Conservation (phyloP, 768 basidiomycete species). For the Pisolithus tinctorius region DNA sequence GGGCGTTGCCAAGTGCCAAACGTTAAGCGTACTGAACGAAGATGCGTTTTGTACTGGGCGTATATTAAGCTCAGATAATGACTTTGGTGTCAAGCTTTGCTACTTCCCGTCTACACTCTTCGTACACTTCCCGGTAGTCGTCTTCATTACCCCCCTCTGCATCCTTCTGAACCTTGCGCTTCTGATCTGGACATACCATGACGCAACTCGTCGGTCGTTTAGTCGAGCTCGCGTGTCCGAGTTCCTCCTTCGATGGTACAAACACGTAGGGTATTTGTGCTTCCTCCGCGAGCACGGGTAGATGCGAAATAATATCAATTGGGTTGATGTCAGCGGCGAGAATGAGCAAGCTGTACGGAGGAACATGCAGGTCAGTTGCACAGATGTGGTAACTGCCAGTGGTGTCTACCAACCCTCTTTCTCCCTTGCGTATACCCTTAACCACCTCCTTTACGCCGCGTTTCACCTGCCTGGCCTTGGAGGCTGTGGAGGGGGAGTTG, state of each 20-base stretch:
- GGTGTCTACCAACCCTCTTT: conserved; percentile 70
- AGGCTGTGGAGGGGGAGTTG: conserved; percentile 44
- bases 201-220: conserved; percentile 99
- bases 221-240: conserved; percentile 91
- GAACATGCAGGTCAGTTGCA: conserved; percentile 2
- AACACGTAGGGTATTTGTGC: conserved; percentile 87
- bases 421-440: conserved; percentile 94
- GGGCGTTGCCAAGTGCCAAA: background rate
- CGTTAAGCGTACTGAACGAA: background rate
- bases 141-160: conserved; percentile 64
- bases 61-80: conserved; percentile 40
- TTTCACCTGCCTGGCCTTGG: conserved; percentile 92
- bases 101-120: conserved; percentile 83
- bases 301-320: conserved; percentile 96
- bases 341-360: conserved; percentile 60
- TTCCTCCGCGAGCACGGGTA: conserved; percentile 93
- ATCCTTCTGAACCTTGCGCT: conserved; percentile 62
- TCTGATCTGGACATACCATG: conserved; percentile 82
- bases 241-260: conserved; percentile 88
- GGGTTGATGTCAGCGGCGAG: conserved; percentile 97
- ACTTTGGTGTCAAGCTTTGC: conserved; percentile 69
- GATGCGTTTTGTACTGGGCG: too few species aligned
- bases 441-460: conserved; percentile 98
- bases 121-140: conserved; percentile 82
- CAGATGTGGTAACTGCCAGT: background rate